Base-by-base conservation (phyloP, 306 rosid species). In the Fagus sylvatica region DNA sequence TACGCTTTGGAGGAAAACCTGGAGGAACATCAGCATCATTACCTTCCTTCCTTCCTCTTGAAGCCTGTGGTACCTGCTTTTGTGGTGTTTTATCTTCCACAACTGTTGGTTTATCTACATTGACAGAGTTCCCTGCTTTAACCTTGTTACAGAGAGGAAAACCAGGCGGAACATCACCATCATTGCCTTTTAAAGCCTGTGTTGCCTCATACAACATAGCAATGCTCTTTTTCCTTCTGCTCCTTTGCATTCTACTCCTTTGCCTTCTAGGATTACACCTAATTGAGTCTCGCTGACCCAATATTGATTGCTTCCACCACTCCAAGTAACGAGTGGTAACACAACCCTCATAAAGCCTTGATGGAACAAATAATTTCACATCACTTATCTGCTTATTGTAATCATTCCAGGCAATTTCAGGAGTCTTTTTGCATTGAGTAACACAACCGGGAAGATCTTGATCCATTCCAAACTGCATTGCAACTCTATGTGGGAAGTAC, bases 381-480 rank as follows among this genome's bases (percentile, higher is more conserved):
- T 60, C 54, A 4, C 66, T 71, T 10, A 78, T 10, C 4, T 77
- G 59, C 51, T 79, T 78, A 33, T 49, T 46, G 75, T 74, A 87
- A 54, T 76, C 64, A 49, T 33, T 53, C 91, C 90, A 87, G 39
- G 86, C 86, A 64, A 59, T 32, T 40, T 40, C 78, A 32, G 22
- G 41, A 61, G 37, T 72, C 28, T 53, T 32, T 22, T 67, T 54
- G 10, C 12, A 8, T 16, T n/a, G 39, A 53, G 75, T 28, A 64
- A 53, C 74, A 60, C 49, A 74, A 37, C 73, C 71, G 0, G 88
- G 93, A 62, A 89, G 40, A 66, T 84, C 93, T 79, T 89, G 93
- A 80, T 91, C 93, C 78, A 85, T 71, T 43, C 95, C 90, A 71
- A 90, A 88, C 75, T 88, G 92, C 90, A 84, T 74, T 2, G 90